Evolutionary conservation across 371 early-diverging fungal genomes (phyloP), one percentile per base, ranked within the genome.

Genomic region (Mucor sp.): DNA sequence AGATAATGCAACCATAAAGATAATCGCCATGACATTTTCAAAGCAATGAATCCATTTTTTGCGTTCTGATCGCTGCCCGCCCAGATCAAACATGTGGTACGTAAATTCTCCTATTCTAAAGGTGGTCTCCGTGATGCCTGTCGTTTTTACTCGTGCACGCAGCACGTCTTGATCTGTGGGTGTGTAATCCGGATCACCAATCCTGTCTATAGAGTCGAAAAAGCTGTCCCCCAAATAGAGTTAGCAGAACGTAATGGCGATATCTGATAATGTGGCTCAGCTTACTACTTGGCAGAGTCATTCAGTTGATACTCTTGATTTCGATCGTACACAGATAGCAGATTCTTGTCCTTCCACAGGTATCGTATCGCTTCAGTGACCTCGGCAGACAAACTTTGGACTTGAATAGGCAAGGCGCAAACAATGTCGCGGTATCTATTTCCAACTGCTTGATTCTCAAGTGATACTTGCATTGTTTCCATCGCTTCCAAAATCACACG

Each of bases 401-500:
- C 93, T 92, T 35, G 94, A 93, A 66, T 93, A 92, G 79, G 95
- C 93, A 43, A 96, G 82, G 60, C 67, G 8, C 53, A 30, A 11
- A 67, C 43, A 30, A 50, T 25, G 25, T 50, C 50, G 23, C 50
- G 50, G 23, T 50, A 50, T 50, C 9, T 50, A 12, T 25, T 21
- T 12, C 50, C 23, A 50, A 44, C 44, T 50, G 55, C 14, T 12
- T 48, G 35, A 27, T 47, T 53, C 32, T 66, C 35, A 35, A 50
- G 50, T 25, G 50, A 25, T 23, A 50, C 50, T 25, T 23, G 25
- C 87, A 96, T 87, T 28, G 78, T 81, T 15, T 87, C 87, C 97
- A 97, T 96, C 6, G 98, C 97, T 74, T 95, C 95, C 43, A 98
- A 79, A 62, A 97, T 92, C 50, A 95, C 97, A 50, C 92, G 90